Evolutionary conservation across 2,329 filamentous ascomycete species (phyloP).

Genomic region (Cryphonectria nitschkei): DNA sequence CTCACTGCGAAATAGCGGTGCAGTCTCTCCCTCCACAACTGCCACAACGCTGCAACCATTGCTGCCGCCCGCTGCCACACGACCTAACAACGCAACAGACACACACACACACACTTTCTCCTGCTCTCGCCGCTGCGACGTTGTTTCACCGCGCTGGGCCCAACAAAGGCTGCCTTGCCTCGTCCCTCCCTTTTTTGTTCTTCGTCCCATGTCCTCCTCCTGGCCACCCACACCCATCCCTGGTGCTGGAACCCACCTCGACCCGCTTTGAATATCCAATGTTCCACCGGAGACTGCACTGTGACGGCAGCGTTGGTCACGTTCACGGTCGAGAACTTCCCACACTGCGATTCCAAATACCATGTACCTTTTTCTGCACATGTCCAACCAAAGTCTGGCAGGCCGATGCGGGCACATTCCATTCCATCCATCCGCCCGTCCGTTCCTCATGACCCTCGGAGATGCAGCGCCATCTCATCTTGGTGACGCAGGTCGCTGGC

Average conservation of each 20-base stretch:
- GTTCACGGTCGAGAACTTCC: neutral
- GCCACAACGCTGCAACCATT: neutral
- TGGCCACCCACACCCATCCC: neutral
- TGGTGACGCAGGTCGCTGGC: neutral
- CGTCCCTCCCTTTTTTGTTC: neutral
- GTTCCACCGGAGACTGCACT: neutral
- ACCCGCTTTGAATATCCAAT: neutral
- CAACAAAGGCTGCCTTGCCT: neutral
- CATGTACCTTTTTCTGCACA: neutral
- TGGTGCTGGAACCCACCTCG: neutral
- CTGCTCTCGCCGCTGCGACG: constrained; percentile 6
- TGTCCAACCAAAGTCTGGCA: neutral
- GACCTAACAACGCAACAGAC: constrained; percentile 1
- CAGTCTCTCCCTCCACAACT: constrained; percentile 4
- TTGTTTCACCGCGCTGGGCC: constrained; percentile 4
- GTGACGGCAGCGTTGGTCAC: neutral
- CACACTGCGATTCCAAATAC: neutral
- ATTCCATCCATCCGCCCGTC: neutral
- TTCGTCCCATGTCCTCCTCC: neutral
- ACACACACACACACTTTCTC: neutral
- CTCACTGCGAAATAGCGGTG: constrained; percentile 21
- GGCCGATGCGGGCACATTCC: neutral
- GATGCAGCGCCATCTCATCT: neutral
- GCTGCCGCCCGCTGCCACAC: neutral
- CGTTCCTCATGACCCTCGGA: neutral